phyloP scores from a whole-genome alignment of 108 stramenopile species.

The Heterococcus sp. region DNA sequence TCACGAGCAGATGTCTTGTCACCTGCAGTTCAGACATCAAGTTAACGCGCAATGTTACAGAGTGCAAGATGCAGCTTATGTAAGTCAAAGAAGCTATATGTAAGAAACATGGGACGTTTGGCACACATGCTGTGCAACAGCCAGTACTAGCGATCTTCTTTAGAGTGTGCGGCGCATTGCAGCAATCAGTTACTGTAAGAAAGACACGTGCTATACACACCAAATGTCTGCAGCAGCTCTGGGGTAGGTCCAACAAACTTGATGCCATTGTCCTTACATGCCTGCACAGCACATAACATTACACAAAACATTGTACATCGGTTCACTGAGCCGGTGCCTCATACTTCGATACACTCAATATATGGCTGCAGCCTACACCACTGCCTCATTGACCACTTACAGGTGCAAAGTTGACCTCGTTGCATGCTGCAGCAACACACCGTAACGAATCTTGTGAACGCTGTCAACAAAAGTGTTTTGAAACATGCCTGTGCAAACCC shows the following conservation, averaged over 20 bases:
- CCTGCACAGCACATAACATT: slow-evolving; percentile 40
- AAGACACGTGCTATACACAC: not conserved
- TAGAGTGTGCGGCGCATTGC: not conserved
- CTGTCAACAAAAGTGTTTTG: too few relatives aligned
- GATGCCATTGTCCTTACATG: slow-evolving; percentile 72
- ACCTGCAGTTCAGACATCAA: slow-evolving; percentile 51
- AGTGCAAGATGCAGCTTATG: not conserved
- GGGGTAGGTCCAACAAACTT: slow-evolving; percentile 80
- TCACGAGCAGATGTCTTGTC: slow-evolving; percentile 89
- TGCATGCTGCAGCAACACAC: too few relatives aligned
- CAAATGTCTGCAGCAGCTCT: slow-evolving; percentile 72
- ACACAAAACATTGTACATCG: too few relatives aligned
- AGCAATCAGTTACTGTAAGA: not conserved
- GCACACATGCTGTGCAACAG: not conserved
- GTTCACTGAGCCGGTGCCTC: too few relatives aligned
- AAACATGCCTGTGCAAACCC: slow-evolving; percentile 75
- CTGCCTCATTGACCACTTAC: too few relatives aligned
- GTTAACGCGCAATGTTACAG: not conserved
- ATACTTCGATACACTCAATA: too few relatives aligned
- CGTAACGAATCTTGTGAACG: too few relatives aligned
- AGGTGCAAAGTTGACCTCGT: too few relatives aligned
- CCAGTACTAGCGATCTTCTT: not conserved
- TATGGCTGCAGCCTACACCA: too few relatives aligned
- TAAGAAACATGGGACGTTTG: not conserved
- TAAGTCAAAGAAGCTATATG: not conserved